These are phyloP conservation scores for Flaveria trinervia DNA, from an alignment of 129 eudicot species.

Conservation along the genomic window DNA sequence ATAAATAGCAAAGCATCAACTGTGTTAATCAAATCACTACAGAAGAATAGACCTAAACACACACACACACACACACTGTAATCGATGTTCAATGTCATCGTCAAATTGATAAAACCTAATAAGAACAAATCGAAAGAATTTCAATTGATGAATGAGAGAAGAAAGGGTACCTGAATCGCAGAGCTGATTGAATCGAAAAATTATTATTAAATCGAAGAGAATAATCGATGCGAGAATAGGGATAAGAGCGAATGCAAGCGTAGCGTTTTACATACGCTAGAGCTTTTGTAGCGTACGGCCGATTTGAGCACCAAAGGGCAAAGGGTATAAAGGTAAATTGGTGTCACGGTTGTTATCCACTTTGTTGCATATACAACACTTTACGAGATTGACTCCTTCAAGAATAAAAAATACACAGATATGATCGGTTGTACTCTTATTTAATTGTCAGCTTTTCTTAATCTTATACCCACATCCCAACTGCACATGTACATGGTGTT, in stretches of 20 bases:
- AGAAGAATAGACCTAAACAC: constrained; percentile 16
- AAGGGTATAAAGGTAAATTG: constrained; percentile 10
- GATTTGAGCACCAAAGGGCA: constrained; percentile 23
- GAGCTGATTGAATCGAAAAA: not conserved
- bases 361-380: not conserved
- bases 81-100: constrained; percentile 1
- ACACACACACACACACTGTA: not conserved
- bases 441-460: too few species aligned
- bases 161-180: constrained; percentile 5
- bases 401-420: not conserved
- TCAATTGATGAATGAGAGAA: not conserved
- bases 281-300: not conserved
- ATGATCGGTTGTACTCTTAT: too few species aligned
- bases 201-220: not conserved
- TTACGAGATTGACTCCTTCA: not conserved
- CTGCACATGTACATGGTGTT: too few species aligned
- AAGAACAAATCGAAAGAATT: not conserved
- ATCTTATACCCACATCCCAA: too few species aligned
- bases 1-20: not conserved
- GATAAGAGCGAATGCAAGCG: not conserved
- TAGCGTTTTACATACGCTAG: constrained; percentile 18
- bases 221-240: not conserved
- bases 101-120: not conserved
- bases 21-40: not conserved
- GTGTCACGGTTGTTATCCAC: constrained; percentile 8